Percentiles rank a stretch among this genome's conserved stretches.
Conservation (phyloP, 441 rosid genomes). For the Erodium chrysanthum region DNA sequence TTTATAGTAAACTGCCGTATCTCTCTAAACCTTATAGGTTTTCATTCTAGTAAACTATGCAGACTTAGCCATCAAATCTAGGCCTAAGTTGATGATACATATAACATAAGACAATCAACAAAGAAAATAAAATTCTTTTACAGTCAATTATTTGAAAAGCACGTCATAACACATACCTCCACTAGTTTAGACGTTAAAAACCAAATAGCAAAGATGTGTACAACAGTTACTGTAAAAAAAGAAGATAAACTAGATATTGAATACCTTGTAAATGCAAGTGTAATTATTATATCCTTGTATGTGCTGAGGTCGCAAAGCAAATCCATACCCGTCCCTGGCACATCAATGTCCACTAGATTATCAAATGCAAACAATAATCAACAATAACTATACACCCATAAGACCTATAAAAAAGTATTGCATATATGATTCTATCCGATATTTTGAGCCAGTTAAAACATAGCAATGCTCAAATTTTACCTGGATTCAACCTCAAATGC, state of each 20-base stretch:
- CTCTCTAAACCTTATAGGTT: neutral
- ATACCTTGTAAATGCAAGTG: slow-evolving; percentile 39
- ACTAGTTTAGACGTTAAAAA: neutral
- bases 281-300: slow-evolving; percentile 46
- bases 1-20: neutral
- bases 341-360: slow-evolving; percentile 4
- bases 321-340: slow-evolving; percentile 60
- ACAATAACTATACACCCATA: neutral
- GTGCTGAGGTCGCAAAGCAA: slow-evolving; percentile 69
- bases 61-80: neutral
- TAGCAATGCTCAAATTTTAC: slow-evolving; percentile 22
- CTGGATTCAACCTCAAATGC: slow-evolving; percentile 89
- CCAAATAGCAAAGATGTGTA: neutral
- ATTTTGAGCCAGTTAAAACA: neutral
- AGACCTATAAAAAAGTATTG: neutral
- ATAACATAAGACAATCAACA: neutral
- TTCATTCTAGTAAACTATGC: neutral
- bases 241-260: neutral
- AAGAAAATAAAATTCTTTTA: neutral
- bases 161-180: neutral
- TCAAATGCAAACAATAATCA: neutral
- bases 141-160: too few relatives aligned
- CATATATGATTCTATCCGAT: neutral
- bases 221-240: neutral
- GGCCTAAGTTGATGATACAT: neutral